Conservation (phyloP, 805 yeast species). For the Hanseniaspora nectarophila region DNA sequence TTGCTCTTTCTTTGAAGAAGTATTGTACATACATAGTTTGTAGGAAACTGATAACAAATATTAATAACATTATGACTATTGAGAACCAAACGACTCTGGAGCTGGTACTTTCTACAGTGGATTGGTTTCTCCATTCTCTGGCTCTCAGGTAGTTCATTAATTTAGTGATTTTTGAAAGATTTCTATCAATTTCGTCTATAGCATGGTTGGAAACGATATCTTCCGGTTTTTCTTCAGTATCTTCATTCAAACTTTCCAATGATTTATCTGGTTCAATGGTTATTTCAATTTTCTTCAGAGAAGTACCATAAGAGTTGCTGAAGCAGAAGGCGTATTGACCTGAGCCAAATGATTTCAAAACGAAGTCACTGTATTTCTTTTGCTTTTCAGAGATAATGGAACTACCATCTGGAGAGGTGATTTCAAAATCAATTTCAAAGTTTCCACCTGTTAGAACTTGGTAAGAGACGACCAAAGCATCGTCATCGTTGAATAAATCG, state of each 20-base stretch:
- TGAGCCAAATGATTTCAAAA: conserved; percentile 42
- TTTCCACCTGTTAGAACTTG: conserved; percentile 57
- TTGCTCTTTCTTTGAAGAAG: conserved; percentile 49
- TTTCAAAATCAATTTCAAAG: conserved; percentile 53
- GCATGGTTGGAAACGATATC: conserved; percentile 45
- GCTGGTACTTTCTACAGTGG: conserved; percentile 73
- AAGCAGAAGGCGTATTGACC: conserved; percentile 61
- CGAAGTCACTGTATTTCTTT: conserved; percentile 53
- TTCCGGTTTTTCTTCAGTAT: conserved; percentile 36
- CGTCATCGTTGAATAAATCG: conserved; percentile 29
- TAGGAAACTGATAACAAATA: conserved; percentile 63
- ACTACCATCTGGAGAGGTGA: conserved; percentile 43
- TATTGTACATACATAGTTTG: conserved; percentile 76
- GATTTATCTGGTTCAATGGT: conserved; percentile 43
- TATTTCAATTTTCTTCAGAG: conserved; percentile 52
- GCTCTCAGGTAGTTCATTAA: conserved; percentile 80
- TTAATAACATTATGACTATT: conserved; percentile 53
- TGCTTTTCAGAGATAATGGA: conserved; percentile 40
- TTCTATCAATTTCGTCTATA: conserved; percentile 46
- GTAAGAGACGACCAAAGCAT: conserved; percentile 33
- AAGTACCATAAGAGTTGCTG: conserved; percentile 51
- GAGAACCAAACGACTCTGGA: conserved; percentile 68
- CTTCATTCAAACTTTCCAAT: conserved; percentile 27
- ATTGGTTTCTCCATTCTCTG: conserved; percentile 93
- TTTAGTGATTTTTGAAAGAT: conserved; percentile 45